Conservation (phyloP, 2,329 filamentous ascomycete species). For the Neophaeococcomyces aloes region DNA sequence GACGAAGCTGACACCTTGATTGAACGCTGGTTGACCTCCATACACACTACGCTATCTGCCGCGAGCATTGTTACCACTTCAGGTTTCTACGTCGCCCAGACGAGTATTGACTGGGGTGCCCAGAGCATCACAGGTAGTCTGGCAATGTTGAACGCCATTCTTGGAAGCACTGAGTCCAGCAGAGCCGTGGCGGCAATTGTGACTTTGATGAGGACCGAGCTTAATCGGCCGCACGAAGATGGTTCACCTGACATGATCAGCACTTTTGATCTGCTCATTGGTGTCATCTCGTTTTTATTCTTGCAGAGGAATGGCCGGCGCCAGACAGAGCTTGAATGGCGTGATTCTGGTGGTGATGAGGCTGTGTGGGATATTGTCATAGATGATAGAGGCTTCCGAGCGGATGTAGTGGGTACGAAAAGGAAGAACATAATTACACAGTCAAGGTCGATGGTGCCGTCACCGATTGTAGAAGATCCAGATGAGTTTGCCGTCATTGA, state of each 20-base stretch:
- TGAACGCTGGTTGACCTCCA: constrained; percentile 23
- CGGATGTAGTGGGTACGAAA: constrained; percentile 35
- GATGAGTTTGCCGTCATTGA: constrained; percentile 41
- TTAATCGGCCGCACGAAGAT: constrained; percentile 29
- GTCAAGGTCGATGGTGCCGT: constrained; percentile 16
- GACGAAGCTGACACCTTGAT: constrained; percentile 34
- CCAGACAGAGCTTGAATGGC: constrained; percentile 33
- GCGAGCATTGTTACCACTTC: constrained; percentile 39
- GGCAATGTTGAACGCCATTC: constrained; percentile 36
- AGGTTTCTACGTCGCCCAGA: constrained; percentile 36
- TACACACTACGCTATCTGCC: constrained; percentile 37
- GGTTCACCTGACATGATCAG: constrained; percentile 30
- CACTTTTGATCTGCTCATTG: constrained; percentile 35
- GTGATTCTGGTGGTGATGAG: constrained; percentile 29
- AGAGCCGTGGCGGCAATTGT: constrained; percentile 39
- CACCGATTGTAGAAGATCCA: constrained; percentile 35
- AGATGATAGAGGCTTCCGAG: constrained; percentile 35
- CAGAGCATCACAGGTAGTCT: constrained; percentile 35
- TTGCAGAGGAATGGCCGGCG: constrained; percentile 38
- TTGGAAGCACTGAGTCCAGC: constrained; percentile 40
- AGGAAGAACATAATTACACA: constrained; percentile 22
- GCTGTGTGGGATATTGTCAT: constrained; percentile 40
- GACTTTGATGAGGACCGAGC: constrained; percentile 36
- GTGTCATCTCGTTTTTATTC: constrained; percentile 35
- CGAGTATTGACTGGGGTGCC: constrained; percentile 33